These are phyloP conservation scores for Vaucheria bursata DNA, from an alignment of 352 stramenopile species.

Conservation along the genomic window DNA sequence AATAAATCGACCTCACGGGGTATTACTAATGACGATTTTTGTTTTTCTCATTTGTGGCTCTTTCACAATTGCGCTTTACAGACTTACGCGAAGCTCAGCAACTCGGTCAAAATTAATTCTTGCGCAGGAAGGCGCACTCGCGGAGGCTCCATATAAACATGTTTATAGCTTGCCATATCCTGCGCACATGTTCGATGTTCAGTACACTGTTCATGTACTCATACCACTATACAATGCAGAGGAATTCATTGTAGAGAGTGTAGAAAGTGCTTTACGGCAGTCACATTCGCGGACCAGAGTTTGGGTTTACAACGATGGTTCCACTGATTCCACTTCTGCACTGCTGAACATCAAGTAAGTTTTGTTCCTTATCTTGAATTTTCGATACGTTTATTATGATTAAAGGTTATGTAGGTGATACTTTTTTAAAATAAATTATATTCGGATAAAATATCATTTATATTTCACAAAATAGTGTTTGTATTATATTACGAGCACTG, in stretches of 20 bases:
- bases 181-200: constrained; percentile 1
- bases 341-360: constrained; percentile 11
- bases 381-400: not conserved
- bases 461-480: not conserved
- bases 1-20: not conserved
- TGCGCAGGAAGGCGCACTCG: not conserved
- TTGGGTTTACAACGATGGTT: constrained; percentile 6
- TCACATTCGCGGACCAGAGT: not conserved
- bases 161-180: constrained; percentile 3
- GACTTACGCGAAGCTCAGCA: not conserved
- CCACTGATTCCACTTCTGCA: not conserved
- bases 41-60: no score
- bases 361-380: not conserved
- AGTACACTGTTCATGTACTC: not conserved
- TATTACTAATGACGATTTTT: not conserved
- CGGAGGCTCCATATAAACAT: not conserved
- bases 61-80: not conserved
- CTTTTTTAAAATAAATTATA: not conserved
- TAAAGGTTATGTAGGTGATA: not conserved
- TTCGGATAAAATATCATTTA: not conserved
- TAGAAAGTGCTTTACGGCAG: constrained; percentile 2
- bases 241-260: not conserved
- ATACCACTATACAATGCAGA: constrained; percentile 1
- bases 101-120: not conserved
- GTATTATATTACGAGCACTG: not conserved